Conservation (phyloP, 78 protist species). For the Guillardia theta region DNA sequence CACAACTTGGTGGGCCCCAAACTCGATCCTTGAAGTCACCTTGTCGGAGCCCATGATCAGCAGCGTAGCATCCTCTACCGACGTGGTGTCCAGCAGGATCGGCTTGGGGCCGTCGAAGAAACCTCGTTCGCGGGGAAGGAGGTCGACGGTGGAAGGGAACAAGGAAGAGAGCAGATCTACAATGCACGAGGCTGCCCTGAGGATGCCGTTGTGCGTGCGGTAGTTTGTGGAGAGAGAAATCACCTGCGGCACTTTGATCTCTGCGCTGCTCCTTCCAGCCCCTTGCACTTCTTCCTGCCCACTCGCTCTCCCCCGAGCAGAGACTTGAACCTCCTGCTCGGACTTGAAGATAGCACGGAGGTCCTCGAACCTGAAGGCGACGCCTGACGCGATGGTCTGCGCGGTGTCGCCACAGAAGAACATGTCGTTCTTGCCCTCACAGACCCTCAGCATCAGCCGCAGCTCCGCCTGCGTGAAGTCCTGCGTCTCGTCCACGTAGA, state of each 20-base stretch:
- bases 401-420: conserved; percentile 16
- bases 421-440: conserved; percentile 25
- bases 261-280: neutral
- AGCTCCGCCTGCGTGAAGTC: conserved; percentile 40
- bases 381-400: conserved; percentile 26
- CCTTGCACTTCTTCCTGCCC: neutral
- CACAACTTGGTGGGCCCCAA: neutral
- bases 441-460: neutral
- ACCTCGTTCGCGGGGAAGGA: neutral
- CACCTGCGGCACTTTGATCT: neutral
- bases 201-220: conserved; percentile 18
- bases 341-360: neutral
- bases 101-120: neutral
- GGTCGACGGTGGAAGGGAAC: neutral
- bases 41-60: neutral
- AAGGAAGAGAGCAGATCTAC: neutral
- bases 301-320: neutral
- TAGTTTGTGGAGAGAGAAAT: neutral
- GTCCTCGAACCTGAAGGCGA: neutral
- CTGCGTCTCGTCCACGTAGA: conserved; percentile 17
- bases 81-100: neutral
- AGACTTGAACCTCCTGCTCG: neutral
- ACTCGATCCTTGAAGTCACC: neutral
- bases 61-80: neutral
- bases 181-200: neutral